phyloP scores from a whole-genome alignment of 345 rosid genomes.

The Fremontodendron californicum region DNA sequence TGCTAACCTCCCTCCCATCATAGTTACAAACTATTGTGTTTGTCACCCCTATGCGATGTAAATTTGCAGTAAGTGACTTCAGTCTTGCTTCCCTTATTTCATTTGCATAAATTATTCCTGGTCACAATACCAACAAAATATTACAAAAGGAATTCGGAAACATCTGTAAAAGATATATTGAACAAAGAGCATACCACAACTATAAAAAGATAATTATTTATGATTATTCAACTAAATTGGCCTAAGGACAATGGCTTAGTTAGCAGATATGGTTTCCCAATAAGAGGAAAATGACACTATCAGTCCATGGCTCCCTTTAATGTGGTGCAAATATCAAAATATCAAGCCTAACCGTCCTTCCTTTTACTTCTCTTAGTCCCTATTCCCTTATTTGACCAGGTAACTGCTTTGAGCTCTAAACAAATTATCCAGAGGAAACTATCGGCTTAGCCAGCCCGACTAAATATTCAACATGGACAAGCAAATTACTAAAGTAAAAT shows the following conservation, averaged over 20 bases:
- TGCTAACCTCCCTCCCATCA: slow-evolving; percentile 90
- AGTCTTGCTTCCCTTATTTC: slow-evolving; percentile 82
- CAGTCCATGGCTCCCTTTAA: background rate
- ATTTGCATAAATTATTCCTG: slow-evolving; percentile 88
- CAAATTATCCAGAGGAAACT: background rate
- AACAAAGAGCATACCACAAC: background rate
- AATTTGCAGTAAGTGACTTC: slow-evolving; percentile 86
- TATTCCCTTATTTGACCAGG: background rate
- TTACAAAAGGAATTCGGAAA: background rate
- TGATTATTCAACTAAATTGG: background rate
- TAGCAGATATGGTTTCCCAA: background rate
- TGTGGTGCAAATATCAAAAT: background rate
- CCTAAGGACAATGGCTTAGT: background rate
- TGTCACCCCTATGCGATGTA: slow-evolving; percentile 92
- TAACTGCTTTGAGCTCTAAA: background rate
- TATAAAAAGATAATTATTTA: background rate
- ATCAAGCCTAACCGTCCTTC: slow-evolving; percentile 2
- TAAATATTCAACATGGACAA: background rate
- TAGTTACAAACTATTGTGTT: slow-evolving; percentile 89
- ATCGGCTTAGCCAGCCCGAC: background rate
- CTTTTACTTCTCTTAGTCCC: background rate
- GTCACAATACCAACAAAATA: slow-evolving; percentile 21
- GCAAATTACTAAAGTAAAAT: background rate
- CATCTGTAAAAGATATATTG: background rate
- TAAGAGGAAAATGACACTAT: background rate